Conservation (phyloP, 306 rosid genomes). For the Styphnolobium japonicum region DNA sequence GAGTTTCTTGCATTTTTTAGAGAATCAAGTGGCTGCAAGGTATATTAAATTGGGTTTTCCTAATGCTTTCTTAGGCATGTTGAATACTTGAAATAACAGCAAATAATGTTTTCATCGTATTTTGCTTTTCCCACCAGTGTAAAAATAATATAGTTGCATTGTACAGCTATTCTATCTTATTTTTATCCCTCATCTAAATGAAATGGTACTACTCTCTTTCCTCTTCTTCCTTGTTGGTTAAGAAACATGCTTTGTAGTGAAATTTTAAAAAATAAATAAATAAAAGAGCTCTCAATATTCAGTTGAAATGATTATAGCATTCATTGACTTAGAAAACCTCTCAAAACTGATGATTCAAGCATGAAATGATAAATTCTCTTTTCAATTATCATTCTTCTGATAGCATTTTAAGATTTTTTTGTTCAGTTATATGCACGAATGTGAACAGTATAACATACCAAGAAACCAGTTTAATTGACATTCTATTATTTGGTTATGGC, state of each 20-base stretch:
- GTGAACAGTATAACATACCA: background rate
- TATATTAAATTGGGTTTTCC: constrained; percentile 22
- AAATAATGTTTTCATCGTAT: background rate
- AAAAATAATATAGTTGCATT: background rate
- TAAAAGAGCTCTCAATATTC: background rate
- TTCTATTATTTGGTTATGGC: constrained; percentile 22
- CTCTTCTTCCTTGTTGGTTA: background rate
- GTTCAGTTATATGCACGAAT: background rate
- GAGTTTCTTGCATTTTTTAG: constrained; percentile 97
- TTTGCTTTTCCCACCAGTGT: background rate
- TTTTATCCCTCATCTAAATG: background rate
- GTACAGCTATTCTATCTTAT: background rate
- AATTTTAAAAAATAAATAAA: background rate
- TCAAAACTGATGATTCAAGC: background rate
- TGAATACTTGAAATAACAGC: background rate
- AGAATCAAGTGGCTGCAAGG: constrained; percentile 90
- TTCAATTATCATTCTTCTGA: background rate
- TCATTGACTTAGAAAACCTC: background rate
- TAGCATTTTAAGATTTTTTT: background rate
- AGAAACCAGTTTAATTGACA: constrained; percentile 8
- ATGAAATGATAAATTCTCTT: background rate
- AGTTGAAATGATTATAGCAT: background rate
- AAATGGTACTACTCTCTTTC: background rate
- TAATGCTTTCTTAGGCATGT: background rate
- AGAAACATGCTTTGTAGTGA: background rate